Base-by-base conservation (phyloP, 1,139 yeast species). In the Magnusiomyces clavatus region DNA sequence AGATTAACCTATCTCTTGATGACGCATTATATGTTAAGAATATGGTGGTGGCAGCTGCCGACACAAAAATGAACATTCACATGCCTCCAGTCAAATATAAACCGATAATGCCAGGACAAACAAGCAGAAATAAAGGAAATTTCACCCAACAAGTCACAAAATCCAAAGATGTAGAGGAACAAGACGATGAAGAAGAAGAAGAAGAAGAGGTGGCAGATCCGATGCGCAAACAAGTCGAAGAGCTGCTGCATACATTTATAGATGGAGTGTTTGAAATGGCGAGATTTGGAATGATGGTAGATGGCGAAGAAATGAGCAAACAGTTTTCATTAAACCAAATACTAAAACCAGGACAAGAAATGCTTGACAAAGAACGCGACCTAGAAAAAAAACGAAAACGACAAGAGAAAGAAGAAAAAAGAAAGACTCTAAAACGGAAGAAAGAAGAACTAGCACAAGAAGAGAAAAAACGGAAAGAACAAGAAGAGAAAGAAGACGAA, bases 201-300 rank as follows among this genome's bases (percentile, higher is more conserved):
- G 54, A 52, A 20, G 53, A 51, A 29, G 55, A 56, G 40, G 65
- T 68, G 49, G 69, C 67, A 51, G 82, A 78, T 60, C 77, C 78
- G 2, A 64, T 79, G 57, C 71, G 76, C 53, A 64, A 64, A 46
- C 71, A 72, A 56, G 81, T 79, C 5, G 71, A 76, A 42, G 65
- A 65, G 46, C 66, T 69, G 14, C 69, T 81, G 17, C 75, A 74
- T 5, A 47, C 59, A 49, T 76, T 74, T 57, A 60, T 82, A 4
- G 62, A 72, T 47, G 75, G 73, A 11, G 71, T 76, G 44, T 78
- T 82, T 59, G 83, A 81, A 47, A 62, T 73, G 69, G 74, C 83
- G 39, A 71, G 75, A 51, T 66, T 72, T 54, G 77, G 80, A 1
- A 61, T 82, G 56, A 68, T 75, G 2, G 71, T 82, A 8, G 83